Percentiles rank a stretch among this genome's conserved stretches.
Conservation (phyloP, 2,329 filamentous ascomycete species). For the Neonectria faginata region DNA sequence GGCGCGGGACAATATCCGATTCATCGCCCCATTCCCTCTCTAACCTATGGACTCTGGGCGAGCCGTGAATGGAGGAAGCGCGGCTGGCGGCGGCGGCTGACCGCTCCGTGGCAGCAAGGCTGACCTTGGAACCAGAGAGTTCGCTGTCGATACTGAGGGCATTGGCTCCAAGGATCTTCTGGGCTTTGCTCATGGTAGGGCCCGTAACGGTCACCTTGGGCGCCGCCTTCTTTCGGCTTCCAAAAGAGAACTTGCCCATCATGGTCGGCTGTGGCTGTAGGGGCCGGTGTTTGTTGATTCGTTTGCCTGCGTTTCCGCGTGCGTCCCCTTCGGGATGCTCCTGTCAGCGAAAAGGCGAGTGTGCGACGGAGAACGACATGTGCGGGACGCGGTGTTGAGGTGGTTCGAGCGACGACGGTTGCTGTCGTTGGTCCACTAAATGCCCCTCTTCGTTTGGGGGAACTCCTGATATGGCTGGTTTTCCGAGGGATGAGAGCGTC, state of each 20-base stretch:
- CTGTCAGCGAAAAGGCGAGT: slow-evolving; percentile 36
- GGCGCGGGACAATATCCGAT: slow-evolving; percentile 43
- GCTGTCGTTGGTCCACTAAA: slow-evolving; percentile 11
- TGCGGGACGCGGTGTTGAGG: slow-evolving; percentile 31
- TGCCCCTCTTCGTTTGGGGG: slow-evolving; percentile 18
- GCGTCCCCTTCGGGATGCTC: slow-evolving; percentile 37
- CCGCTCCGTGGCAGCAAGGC: slow-evolving; percentile 33
- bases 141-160: slow-evolving; percentile 44
- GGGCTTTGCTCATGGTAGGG: slow-evolving; percentile 44
- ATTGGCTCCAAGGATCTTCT: slow-evolving; percentile 44
- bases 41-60: neutral
- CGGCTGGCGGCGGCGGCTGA: slow-evolving; percentile 24
- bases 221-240: slow-evolving; percentile 46
- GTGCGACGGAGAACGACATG: slow-evolving; percentile 39
- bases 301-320: slow-evolving; percentile 5
- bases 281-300: slow-evolving; percentile 16
- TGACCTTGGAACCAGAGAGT: slow-evolving; percentile 40
- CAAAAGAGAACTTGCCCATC: slow-evolving; percentile 48
- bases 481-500: neutral
- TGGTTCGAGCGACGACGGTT: slow-evolving; percentile 1
- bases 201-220: slow-evolving; percentile 45
- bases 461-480: slow-evolving; percentile 1
- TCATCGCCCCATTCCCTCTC: slow-evolving; percentile 44
- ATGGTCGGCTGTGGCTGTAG: slow-evolving; percentile 21
- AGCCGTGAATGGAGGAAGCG: slow-evolving; percentile 21